phyloP scores from a whole-genome alignment of 345 rosid species.

The Melaleuca quinquenervia region DNA sequence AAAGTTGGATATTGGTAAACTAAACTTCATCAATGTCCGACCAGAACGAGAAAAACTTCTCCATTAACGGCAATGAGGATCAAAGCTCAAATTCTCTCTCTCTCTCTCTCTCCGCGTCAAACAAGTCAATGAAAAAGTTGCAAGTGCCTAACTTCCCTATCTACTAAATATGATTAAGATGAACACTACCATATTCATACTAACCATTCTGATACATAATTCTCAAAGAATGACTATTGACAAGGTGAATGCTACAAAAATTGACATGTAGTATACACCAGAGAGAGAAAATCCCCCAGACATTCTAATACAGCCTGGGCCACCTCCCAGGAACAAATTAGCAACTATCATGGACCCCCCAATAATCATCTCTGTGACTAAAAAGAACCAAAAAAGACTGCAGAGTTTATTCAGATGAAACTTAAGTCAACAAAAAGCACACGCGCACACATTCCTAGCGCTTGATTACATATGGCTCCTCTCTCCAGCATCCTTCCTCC shows the following conservation, averaged over 20 bases:
- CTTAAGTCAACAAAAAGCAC: background rate
- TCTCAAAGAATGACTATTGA: background rate
- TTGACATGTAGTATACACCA: background rate
- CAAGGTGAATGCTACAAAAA: background rate
- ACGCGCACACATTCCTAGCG: background rate
- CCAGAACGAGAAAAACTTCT: background rate
- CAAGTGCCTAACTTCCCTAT: background rate
- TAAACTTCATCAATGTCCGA: background rate
- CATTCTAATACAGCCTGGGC: slow-evolving; percentile 58
- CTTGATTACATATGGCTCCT: background rate
- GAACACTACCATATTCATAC: background rate
- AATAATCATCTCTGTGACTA: background rate
- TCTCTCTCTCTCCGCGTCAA: background rate
- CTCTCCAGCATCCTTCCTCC: slow-evolving; percentile 9
- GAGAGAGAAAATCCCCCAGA: slow-evolving; percentile 38
- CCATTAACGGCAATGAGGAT: background rate
- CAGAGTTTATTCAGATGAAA: background rate
- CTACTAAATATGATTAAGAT: background rate
- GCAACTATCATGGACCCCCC: background rate
- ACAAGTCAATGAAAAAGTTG: background rate
- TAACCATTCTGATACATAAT: background rate
- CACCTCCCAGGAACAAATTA: slow-evolving; percentile 30
- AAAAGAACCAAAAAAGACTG: background rate
- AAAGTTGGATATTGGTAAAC: background rate
- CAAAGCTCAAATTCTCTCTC: background rate